Evolutionary conservation across 768 basidiomycete genomes (phyloP).

Genomic region (Russula sp.): DNA sequence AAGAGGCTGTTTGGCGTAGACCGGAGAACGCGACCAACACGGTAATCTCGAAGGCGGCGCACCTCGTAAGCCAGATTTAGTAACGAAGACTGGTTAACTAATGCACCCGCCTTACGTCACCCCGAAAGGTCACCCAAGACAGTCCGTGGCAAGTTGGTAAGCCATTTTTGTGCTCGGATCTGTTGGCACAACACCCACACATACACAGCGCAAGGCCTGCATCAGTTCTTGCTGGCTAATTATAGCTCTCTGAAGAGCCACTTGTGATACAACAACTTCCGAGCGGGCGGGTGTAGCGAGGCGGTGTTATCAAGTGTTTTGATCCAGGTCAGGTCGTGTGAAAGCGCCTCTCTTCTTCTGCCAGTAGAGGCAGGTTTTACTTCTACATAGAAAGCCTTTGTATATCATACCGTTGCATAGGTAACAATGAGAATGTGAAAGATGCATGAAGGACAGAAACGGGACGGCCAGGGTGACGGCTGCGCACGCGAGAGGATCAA

Average conservation of each 20-base stretch:
- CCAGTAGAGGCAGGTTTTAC: no score
- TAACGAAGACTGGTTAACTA: neutral
- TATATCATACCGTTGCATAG: no score
- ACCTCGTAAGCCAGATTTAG: slow-evolving; percentile 24
- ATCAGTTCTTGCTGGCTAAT: slow-evolving; percentile 10
- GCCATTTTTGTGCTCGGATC: neutral
- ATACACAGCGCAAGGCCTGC: slow-evolving; percentile 14
- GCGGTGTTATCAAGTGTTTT: neutral
- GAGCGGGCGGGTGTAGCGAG: neutral
- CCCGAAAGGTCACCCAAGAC: slow-evolving; percentile 17
- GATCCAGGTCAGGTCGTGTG: neutral
- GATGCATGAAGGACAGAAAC: no score
- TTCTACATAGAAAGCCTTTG: no score
- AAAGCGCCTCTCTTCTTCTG: neutral
- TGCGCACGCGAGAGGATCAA: no score
- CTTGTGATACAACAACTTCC: neutral
- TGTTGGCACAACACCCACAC: neutral
- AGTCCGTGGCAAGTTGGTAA: slow-evolving; percentile 19
- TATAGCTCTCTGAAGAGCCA: neutral
- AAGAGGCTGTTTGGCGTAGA: slow-evolving; percentile 29
- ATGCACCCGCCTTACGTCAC: neutral
- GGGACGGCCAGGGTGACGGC: no score
- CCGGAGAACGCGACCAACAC: slow-evolving; percentile 31
- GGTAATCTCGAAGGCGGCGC: slow-evolving; percentile 27
- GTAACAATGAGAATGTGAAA: no score